Conservation (phyloP, 2,329 filamentous ascomycete species). For the Xylaria sp. region DNA sequence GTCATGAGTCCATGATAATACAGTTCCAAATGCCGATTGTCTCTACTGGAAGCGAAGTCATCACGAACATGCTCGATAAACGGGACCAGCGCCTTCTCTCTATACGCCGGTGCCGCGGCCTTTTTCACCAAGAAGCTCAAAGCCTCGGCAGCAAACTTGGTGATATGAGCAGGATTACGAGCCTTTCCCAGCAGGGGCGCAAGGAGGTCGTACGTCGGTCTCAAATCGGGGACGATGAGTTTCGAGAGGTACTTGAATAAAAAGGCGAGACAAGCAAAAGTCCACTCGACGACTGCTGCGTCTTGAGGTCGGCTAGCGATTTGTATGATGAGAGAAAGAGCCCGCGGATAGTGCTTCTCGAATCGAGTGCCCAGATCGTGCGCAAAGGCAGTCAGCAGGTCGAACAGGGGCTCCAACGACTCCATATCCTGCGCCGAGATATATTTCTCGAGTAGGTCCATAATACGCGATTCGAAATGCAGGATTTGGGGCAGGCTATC, state of each 20-base stretch:
- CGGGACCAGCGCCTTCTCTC: constrained; percentile 75
- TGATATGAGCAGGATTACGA: constrained; percentile 85
- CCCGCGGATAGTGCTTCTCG: constrained; percentile 84
- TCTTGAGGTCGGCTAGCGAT: constrained; percentile 82
- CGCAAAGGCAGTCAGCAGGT: constrained; percentile 92
- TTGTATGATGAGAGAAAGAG: constrained; percentile 78
- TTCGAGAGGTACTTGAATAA: constrained; percentile 97
- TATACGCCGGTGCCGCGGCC: constrained; percentile 79
- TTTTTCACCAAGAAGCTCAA: constrained; percentile 95
- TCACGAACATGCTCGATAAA: constrained; percentile 79
- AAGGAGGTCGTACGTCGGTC: constrained; percentile 86
- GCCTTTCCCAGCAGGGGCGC: constrained; percentile 85
- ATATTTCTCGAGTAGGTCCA: constrained; percentile 78
- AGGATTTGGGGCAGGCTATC: constrained; percentile 93
- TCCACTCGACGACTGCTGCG: constrained; percentile 96
- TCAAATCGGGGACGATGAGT: constrained; percentile 84
- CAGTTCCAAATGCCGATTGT: constrained; percentile 69
- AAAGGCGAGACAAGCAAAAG: constrained; percentile 92
- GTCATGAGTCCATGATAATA: constrained; percentile 93
- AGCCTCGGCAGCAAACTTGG: constrained; percentile 92
- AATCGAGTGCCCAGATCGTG: constrained; percentile 90
- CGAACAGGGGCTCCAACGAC: constrained; percentile 85
- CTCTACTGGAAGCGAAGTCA: constrained; percentile 69
- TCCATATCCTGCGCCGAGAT: constrained; percentile 82
- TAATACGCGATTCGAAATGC: constrained; percentile 88